Evolutionary conservation across 2,329 filamentous ascomycete species (phyloP).

Genomic region (Aspergillus glaucus): DNA sequence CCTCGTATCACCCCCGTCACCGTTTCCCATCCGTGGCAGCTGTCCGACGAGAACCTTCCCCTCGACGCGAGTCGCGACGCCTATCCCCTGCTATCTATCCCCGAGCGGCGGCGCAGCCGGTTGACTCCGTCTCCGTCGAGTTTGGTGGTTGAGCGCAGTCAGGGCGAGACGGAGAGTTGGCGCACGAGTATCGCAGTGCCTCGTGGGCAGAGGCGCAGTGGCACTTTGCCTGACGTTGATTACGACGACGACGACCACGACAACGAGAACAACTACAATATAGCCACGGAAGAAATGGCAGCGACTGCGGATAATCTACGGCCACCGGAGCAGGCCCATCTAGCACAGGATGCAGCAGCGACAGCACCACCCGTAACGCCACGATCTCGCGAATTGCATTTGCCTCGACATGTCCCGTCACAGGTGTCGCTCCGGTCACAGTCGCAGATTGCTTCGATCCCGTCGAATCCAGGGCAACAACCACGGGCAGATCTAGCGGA

Average conservation of each 20-base stretch:
- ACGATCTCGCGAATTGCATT: slow-evolving; percentile 5
- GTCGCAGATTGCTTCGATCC: slow-evolving; percentile 33
- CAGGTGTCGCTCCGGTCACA: slow-evolving; percentile 36
- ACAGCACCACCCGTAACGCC: background rate
- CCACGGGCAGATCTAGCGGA: slow-evolving; percentile 54
- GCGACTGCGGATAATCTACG: slow-evolving; percentile 22
- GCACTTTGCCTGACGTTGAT: slow-evolving; percentile 12
- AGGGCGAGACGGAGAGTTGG: slow-evolving; percentile 40
- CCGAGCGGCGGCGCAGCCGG: slow-evolving; percentile 51
- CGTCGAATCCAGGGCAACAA: slow-evolving; percentile 29
- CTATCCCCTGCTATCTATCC: slow-evolving; percentile 52
- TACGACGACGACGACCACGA: background rate
- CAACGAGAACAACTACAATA: background rate
- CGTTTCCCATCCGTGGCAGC: slow-evolving; percentile 28
- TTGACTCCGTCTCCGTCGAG: slow-evolving; percentile 43
- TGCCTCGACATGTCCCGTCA: slow-evolving; percentile 34
- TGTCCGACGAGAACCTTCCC: slow-evolving; percentile 29
- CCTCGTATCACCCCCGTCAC: slow-evolving; percentile 48
- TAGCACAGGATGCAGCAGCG: slow-evolving; percentile 18
- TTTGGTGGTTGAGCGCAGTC: slow-evolving; percentile 44
- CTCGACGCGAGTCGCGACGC: slow-evolving; percentile 40
- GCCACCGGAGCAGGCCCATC: slow-evolving; percentile 24
- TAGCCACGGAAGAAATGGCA: slow-evolving; percentile 20
- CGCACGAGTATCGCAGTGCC: slow-evolving; percentile 51
- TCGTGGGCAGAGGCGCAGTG: slow-evolving; percentile 34